Evolutionary conservation across 108 stramenopile genomes (phyloP).

Genomic region (Pinguiococcus pyrenoidosus): DNA sequence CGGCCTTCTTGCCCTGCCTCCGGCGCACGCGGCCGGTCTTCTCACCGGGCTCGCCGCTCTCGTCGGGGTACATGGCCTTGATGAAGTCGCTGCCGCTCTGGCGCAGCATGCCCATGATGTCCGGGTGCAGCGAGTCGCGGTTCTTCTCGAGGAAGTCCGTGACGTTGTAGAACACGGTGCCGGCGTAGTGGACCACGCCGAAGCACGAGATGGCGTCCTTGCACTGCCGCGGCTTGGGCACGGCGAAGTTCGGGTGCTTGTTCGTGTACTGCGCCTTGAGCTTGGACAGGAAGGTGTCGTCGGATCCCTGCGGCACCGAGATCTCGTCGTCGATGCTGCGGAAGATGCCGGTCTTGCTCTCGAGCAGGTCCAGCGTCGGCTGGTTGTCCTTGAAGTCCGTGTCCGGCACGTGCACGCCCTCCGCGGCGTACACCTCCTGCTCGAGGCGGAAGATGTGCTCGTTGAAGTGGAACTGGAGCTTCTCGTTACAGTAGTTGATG

Average conservation of each 20-base stretch:
- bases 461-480: constrained; percentile 48
- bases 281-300: constrained; percentile 25
- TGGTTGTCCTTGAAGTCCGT: constrained; percentile 39
- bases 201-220: constrained; percentile 16
- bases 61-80: too few relatives aligned
- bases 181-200: constrained; percentile 39
- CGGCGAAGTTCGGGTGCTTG: constrained; percentile 22
- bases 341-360: constrained; percentile 32
- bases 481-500: constrained; percentile 48
- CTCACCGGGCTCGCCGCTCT: too few relatives aligned
- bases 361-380: constrained; percentile 38
- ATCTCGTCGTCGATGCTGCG: constrained; percentile 40
- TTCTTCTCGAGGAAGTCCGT: constrained; percentile 39
- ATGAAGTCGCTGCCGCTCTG: constrained; percentile 6
- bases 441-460: constrained; percentile 43
- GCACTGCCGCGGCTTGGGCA: constrained; percentile 25
- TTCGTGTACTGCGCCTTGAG: constrained; percentile 17
- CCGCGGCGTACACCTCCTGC: constrained; percentile 29
- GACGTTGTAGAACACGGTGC: constrained; percentile 32
- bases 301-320: constrained; percentile 20
- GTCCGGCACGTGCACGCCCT: constrained; percentile 27
- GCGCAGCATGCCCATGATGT: constrained; percentile 14
- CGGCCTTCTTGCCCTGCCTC: too few relatives aligned
- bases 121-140: constrained; percentile 26
- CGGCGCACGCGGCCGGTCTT: too few relatives aligned